These are phyloP conservation scores for Protomyces arabidopsidicola DNA, from an alignment of 1,139 yeast genomes.

Conservation along the genomic window DNA sequence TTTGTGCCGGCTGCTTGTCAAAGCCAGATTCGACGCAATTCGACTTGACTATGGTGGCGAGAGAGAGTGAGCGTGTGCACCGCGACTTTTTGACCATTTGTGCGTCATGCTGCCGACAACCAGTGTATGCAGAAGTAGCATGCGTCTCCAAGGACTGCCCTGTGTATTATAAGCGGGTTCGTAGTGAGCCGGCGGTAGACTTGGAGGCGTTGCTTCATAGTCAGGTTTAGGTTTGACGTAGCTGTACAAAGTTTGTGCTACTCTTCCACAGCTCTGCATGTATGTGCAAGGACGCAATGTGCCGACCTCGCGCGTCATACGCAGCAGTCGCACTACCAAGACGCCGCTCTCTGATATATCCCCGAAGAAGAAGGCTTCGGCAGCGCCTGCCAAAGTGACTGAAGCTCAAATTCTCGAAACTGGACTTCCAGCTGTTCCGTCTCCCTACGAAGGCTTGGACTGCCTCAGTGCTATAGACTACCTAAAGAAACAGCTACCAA, in stretches of 20 bases:
- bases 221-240: neutral
- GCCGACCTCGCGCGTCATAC: constrained; percentile 17
- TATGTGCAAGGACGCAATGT: constrained; percentile 22
- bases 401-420: constrained; percentile 9
- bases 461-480: constrained; percentile 19
- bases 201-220: neutral
- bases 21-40: constrained; percentile 11
- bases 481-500: constrained; percentile 3
- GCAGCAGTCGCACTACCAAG: constrained; percentile 6
- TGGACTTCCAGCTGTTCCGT: constrained; percentile 7
- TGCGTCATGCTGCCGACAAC: constrained; percentile 37
- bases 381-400: neutral
- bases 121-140: constrained; percentile 33
- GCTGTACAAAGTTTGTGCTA: too few species aligned
- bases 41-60: constrained; percentile 9
- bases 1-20: constrained; percentile 25
- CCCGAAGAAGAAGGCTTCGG: neutral
- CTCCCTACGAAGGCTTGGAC: constrained; percentile 12
- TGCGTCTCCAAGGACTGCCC: constrained; percentile 49
- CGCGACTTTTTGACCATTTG: constrained; percentile 39
- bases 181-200: constrained; percentile 5
- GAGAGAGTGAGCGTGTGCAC: constrained; percentile 32
- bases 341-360: constrained; percentile 4
- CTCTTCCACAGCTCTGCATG: neutral
- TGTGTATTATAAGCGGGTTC: constrained; percentile 42